A percentile compares a stretch with the other conserved stretches of the same genome.
phyloP scores from a whole-genome alignment of 2,329 filamentous ascomycete genomes.

The Rasamsonia emersonii region DNA sequence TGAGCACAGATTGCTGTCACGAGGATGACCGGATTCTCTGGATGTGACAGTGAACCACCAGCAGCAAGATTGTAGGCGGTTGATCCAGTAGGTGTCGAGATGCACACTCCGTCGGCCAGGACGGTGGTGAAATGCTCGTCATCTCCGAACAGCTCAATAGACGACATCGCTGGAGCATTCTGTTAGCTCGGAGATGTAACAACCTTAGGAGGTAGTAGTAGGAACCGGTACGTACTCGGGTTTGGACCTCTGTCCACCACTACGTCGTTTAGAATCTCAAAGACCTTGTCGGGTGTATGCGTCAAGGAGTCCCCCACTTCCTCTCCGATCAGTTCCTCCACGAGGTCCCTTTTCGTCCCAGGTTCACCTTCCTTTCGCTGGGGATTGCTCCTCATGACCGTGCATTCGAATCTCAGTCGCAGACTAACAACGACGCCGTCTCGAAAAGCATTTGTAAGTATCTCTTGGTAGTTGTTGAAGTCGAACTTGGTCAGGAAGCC shows the following conservation, averaged over 20 bases:
- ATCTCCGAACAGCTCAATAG: conserved; percentile 85
- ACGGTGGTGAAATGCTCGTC: conserved; percentile 93
- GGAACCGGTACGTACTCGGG: conserved; percentile 57
- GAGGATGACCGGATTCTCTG: conserved; percentile 92
- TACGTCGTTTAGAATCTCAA: conserved; percentile 93
- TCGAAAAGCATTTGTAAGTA: conserved; percentile 61
- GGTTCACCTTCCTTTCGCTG: conserved; percentile 14
- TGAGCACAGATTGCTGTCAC: conserved; percentile 92
- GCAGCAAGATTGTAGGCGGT: conserved; percentile 95
- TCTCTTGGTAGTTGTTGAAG: conserved; percentile 64
- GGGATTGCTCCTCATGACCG: conserved; percentile 63
- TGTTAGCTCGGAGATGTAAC: conserved; percentile 10
- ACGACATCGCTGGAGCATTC: conserved; percentile 63
- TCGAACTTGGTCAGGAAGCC: conserved; percentile 97
- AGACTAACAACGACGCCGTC: conserved; percentile 85
- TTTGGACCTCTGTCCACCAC: conserved; percentile 92
- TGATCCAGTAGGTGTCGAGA: conserved; percentile 88
- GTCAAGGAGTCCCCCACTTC: conserved; percentile 77
- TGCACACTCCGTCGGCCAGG: conserved; percentile 84
- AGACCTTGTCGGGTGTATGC: conserved; percentile 73
- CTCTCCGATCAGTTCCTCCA: conserved; percentile 84
- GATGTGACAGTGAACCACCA: conserved; percentile 90
- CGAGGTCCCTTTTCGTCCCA: conserved; percentile 53
- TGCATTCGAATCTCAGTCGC: conserved; percentile 83
- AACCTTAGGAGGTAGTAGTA: conserved; percentile 1